Conservation (phyloP, 2,329 filamentous ascomycete genomes). For the Aspergillus eucalypticola region DNA sequence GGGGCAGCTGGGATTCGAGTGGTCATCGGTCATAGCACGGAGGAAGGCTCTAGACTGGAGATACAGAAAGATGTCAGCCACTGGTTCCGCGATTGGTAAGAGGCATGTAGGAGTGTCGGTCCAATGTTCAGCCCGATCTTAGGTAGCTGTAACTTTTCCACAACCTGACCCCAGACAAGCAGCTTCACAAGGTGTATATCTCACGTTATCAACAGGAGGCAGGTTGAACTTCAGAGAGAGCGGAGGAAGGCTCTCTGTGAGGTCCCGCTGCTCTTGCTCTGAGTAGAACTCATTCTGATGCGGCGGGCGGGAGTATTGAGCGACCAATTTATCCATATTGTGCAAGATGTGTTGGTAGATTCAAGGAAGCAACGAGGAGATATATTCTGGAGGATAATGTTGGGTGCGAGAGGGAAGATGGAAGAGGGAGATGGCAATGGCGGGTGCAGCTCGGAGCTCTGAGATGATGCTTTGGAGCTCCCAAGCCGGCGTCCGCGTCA, state of each 20-base stretch:
- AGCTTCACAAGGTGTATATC: conserved; percentile 31
- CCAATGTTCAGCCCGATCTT: background rate
- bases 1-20: conserved; percentile 91
- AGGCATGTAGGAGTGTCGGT: background rate
- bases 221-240: conserved; percentile 93
- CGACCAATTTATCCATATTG: conserved; percentile 87
- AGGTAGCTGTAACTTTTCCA: background rate
- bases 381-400: background rate
- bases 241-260: conserved; percentile 68
- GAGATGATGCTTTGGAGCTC: conserved; percentile 20
- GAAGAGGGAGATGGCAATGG: conserved; percentile 11
- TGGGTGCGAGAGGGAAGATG: conserved; percentile 12
- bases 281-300: conserved; percentile 71
- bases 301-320: conserved; percentile 81
- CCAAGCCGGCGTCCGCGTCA: conserved; percentile 21
- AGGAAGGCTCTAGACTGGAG: conserved; percentile 85
- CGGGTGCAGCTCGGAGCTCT: conserved; percentile 18
- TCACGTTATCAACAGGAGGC: conserved; percentile 85
- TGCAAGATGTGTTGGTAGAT: conserved; percentile 28
- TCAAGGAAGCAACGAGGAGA: background rate
- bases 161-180: background rate
- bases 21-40: conserved; percentile 94
- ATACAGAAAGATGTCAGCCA: background rate
- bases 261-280: conserved; percentile 72
- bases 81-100: background rate